Evolutionary conservation across 345 rosid species (phyloP).

Genomic region (Geranium rotundifolium): DNA sequence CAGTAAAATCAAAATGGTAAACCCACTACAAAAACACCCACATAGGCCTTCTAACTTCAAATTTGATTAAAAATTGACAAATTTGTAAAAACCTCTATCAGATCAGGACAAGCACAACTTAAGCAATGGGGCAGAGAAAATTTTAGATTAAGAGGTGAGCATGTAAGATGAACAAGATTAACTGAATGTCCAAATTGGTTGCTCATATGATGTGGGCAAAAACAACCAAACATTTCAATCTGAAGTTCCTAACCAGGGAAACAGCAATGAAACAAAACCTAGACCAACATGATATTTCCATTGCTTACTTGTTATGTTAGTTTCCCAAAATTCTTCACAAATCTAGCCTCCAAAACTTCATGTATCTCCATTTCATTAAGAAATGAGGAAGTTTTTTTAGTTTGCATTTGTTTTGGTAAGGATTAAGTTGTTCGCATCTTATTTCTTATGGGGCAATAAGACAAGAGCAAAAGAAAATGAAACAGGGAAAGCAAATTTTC

Average conservation of each 20-base stretch:
- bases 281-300: not conserved
- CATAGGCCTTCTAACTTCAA: not conserved
- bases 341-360: not conserved
- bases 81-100: too few relatives aligned
- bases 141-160: not conserved
- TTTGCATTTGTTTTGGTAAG: not conserved
- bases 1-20: not conserved
- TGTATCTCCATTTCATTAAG: not conserved
- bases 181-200: too few relatives aligned
- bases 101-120: not conserved
- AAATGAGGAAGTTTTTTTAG: not conserved
- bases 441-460: not conserved
- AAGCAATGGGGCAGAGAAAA: not conserved
- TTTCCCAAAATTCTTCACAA: not conserved
- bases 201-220: too few relatives aligned
- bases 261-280: not conserved
- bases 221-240: not conserved
- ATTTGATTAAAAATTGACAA: not conserved
- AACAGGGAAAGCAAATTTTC: too few relatives aligned
- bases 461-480: not conserved
- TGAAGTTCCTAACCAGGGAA: not conserved
- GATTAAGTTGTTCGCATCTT: too few relatives aligned
- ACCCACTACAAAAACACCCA: not conserved
- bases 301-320: too few relatives aligned
- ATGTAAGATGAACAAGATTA: too few relatives aligned